Evolutionary conservation across 139 green algal species (phyloP), one percentile per base, ranked within the genome.

Genomic region (Closterium sp.): DNA sequence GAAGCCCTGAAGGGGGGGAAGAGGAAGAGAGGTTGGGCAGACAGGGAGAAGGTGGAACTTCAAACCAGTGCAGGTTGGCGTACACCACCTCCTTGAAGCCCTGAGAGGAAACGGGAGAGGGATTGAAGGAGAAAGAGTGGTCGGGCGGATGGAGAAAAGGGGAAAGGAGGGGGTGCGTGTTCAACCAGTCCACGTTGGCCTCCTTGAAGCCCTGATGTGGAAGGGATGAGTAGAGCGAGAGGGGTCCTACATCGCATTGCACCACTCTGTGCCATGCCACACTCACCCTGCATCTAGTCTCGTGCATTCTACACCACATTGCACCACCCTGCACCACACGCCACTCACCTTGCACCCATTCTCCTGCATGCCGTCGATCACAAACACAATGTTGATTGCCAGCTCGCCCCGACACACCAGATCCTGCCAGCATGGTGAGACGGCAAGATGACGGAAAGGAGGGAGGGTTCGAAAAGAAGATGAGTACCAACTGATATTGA

Each of bases 311-410:
- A 94, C 99, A 97, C 84, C 84, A 31, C 5, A 87, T n/a, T 7
- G 19, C 4, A 30, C 84, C 84, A 87, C 84, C 11, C 19, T 31
- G 32, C 4, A 89, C 87, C 24, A 62, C 85, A 87, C 85, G 27
- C 10, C 85, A 42, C 88, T 30, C 31, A 93, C 90, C 90, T 45
- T 38, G 30, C 85, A 96, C 86, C 97, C 97, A 90, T 98, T 98
- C 95, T 98, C 97, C 94, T 99, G 97, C 93, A 98, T 97, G 50
- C 96, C 95, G 93, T 99, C 98, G 88, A 99, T 96, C 7, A 98
- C 89, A 92, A 99, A 99, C 0, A 95, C 96, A 29, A 99, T 95
- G 95, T 99, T 99, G 89, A 97, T 92, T 11, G 97, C 97, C 92
- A 99, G 29, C 29, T 89, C 42, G 28, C 91, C 91, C 10, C 31